Conservation (phyloP, 768 basidiomycete genomes). For the Cantharellus anzutake region DNA sequence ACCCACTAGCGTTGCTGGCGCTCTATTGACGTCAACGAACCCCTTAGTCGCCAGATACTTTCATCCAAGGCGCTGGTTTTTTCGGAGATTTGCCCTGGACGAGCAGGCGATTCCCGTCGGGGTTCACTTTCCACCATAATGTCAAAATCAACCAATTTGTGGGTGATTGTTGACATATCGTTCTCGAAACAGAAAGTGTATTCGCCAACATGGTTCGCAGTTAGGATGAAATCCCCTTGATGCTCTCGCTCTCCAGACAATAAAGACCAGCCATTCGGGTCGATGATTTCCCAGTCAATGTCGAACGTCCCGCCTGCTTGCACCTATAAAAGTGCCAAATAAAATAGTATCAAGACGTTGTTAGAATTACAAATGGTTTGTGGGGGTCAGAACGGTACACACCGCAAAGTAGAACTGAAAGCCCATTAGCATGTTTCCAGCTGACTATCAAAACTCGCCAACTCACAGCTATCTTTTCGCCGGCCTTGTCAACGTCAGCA, state of each 20-base stretch:
- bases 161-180: conserved; percentile 85
- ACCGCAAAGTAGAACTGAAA: conserved; percentile 94
- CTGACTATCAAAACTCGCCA: not conserved
- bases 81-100: conserved; percentile 72
- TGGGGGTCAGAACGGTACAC: conserved; percentile 16
- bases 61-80: conserved; percentile 91
- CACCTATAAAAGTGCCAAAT: conserved; percentile 28
- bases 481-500: conserved; percentile 87
- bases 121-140: conserved; percentile 99
- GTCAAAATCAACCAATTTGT: conserved; percentile 87
- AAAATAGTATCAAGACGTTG: not conserved
- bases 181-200: conserved; percentile 97
- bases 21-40: conserved; percentile 75
- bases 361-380: not conserved
- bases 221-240: conserved; percentile 94
- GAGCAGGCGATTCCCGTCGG: conserved; percentile 70
- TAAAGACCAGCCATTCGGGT: conserved; percentile 73
- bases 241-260: conserved; percentile 79
- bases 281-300: conserved; percentile 83
- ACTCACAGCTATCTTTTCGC: conserved; percentile 77
- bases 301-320: conserved; percentile 97
- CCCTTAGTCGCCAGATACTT: conserved; percentile 80
- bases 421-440: not conserved
- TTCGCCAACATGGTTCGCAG: conserved; percentile 79
- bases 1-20: conserved; percentile 86